Evolutionary conservation across 805 yeast genomes (phyloP).

Genomic region (Hyphopichia homilentoma): DNA sequence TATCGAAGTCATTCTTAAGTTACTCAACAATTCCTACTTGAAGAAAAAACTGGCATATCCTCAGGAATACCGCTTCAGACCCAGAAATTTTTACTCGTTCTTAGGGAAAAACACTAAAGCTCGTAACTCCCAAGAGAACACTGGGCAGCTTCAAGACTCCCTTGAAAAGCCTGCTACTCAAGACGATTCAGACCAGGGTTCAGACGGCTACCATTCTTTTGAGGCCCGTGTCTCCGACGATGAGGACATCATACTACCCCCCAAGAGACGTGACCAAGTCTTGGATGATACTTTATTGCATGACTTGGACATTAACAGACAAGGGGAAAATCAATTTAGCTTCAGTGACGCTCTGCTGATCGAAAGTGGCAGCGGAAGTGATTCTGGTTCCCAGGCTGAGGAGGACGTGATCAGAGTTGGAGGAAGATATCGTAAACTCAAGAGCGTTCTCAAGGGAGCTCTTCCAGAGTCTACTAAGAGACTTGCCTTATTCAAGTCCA

Average conservation of each 20-base stretch:
- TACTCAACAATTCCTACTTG: constrained; percentile 33
- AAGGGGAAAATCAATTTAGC: neutral
- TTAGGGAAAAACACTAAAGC: constrained; percentile 20
- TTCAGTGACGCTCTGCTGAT: neutral
- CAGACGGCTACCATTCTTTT: too few species aligned
- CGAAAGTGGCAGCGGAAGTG: too few species aligned
- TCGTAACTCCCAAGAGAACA: neutral
- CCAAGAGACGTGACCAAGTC: neutral
- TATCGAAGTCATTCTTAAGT: constrained; percentile 27
- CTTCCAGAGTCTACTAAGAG: constrained; percentile 40
- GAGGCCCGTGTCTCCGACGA: neutral
- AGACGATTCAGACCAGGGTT: neutral
- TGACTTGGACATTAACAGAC: neutral
- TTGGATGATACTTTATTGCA: neutral
- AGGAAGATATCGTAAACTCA: constrained; percentile 22
- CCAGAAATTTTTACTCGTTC: constrained; percentile 35
- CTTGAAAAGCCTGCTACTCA: neutral
- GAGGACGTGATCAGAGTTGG: constrained; percentile 19
- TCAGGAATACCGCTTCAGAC: constrained; percentile 34
- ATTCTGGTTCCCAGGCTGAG: constrained; percentile 1
- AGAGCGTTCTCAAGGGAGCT: constrained; percentile 30
- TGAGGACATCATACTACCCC: neutral
- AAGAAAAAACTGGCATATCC: constrained; percentile 29
- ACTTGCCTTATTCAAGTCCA: constrained; percentile 19
- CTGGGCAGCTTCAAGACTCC: neutral